Percentiles rank a stretch among this genome's conserved stretches.
phyloP scores from a whole-genome alignment of 768 basidiomycete species.

The Tylopilus rubrobrunneus region DNA sequence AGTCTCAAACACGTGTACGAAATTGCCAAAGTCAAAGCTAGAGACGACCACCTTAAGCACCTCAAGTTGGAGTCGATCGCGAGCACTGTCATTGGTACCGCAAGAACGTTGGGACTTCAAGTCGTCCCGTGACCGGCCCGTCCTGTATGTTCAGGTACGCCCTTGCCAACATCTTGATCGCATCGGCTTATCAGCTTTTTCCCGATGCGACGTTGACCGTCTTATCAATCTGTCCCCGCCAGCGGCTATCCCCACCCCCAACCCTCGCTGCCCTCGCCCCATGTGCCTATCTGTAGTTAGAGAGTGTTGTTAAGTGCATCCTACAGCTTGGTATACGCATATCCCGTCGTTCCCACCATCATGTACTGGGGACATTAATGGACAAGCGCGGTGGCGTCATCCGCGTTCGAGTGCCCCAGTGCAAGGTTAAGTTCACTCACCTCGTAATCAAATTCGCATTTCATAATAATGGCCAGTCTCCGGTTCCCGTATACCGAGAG shows the following conservation, averaged over 20 bases:
- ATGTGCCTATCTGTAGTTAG: conserved; percentile 28
- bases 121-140: conserved; percentile 69
- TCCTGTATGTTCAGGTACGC: conserved; percentile 24
- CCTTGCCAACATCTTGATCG: conserved; percentile 15
- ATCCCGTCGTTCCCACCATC: conserved; percentile 27
- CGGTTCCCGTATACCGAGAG: conserved; percentile 31
- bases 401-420: conserved; percentile 25
- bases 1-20: conserved; percentile 97
- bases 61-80: conserved; percentile 85
- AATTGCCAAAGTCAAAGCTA: conserved; percentile 94
- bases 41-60: conserved; percentile 85
- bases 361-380: conserved; percentile 34
- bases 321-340: conserved; percentile 16
- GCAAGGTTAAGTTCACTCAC: conserved; percentile 38
- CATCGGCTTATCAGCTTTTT: conserved; percentile 21
- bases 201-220: conserved; percentile 6
- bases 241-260: conserved; percentile 9
- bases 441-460: conserved; percentile 42
- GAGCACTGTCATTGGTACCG: conserved; percentile 84
- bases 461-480: conserved; percentile 35
- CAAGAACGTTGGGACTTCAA: conserved; percentile 82
- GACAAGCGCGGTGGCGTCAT: conserved; percentile 30
- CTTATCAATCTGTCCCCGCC: conserved; percentile 26
- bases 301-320: conserved; percentile 13
- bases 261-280: conserved; percentile 10